phyloP scores from a whole-genome alignment of 2,329 filamentous ascomycete species.

The Cadophora sp. region DNA sequence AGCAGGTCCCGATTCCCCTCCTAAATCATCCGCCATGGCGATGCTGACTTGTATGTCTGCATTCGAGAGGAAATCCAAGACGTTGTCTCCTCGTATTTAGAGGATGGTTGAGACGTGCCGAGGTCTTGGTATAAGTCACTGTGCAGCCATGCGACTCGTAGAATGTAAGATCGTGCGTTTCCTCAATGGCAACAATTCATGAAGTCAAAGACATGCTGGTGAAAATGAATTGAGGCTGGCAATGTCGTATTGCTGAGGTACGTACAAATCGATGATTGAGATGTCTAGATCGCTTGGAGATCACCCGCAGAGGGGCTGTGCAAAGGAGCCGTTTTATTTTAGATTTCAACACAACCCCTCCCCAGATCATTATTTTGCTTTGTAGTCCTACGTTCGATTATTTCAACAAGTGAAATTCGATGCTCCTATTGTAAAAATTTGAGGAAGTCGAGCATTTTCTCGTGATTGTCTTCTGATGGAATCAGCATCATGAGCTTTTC shows the following conservation, averaged over 20 bases:
- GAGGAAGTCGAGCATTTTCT: neutral
- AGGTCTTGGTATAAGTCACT: neutral
- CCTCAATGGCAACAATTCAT: neutral
- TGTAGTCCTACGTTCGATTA: neutral
- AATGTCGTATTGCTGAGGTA: constrained; percentile 3
- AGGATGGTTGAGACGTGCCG: constrained; percentile 1
- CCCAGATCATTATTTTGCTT: neutral
- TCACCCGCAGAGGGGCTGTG: constrained; percentile 7
- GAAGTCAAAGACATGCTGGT: neutral
- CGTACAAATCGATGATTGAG: too few relatives aligned
- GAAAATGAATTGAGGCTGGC: neutral
- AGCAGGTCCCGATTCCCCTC: constrained; percentile 22
- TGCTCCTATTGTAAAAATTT: too few relatives aligned
- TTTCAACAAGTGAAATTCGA: neutral
- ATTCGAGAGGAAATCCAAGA: constrained; percentile 15
- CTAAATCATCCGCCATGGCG: constrained; percentile 33
- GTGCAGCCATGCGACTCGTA: neutral
- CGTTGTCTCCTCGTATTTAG: neutral
- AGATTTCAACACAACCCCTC: neutral
- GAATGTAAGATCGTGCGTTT: neutral
- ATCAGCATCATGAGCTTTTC: neutral
- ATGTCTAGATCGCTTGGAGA: constrained; percentile 1
- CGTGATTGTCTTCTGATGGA: neutral
- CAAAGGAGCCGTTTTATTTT: neutral
- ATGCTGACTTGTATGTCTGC: constrained; percentile 15